Conservation (phyloP, 768 basidiomycete genomes). For the Sistotremastrum suecicum region DNA sequence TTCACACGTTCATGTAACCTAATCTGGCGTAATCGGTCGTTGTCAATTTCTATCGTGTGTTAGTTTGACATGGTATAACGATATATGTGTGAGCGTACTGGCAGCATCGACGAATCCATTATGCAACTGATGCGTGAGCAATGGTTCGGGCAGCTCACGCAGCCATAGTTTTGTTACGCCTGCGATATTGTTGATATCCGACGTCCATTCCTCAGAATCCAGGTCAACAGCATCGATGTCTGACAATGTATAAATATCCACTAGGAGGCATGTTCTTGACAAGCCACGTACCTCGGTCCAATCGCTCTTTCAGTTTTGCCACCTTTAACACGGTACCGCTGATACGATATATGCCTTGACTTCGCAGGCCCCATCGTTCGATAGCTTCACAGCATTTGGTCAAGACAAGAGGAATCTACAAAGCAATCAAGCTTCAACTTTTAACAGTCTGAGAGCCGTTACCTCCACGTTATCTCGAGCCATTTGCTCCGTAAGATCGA, state of each 20-base stretch:
- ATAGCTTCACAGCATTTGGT: slow-evolving; percentile 85
- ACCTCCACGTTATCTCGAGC: slow-evolving; percentile 73
- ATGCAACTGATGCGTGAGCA: slow-evolving; percentile 73
- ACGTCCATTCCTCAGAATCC: slow-evolving; percentile 77
- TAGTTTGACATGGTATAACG: not conserved
- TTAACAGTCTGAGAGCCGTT: too few relatives aligned
- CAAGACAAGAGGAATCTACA: slow-evolving; percentile 56
- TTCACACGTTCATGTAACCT: slow-evolving; percentile 95
- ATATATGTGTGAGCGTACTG: slow-evolving; percentile 38
- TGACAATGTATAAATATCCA: slow-evolving; percentile 11
- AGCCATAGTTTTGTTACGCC: slow-evolving; percentile 93
- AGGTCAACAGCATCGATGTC: slow-evolving; percentile 84
- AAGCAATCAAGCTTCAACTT: too few relatives aligned
- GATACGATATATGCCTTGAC: slow-evolving; percentile 86
- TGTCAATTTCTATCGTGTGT: slow-evolving; percentile 60
- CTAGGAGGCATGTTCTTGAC: not conserved
- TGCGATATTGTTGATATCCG: slow-evolving; percentile 93
- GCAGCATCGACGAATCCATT: slow-evolving; percentile 92
- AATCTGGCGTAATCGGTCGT: slow-evolving; percentile 89
- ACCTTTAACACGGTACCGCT: slow-evolving; percentile 87
- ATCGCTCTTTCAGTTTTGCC: slow-evolving; percentile 58
- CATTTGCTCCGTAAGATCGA: slow-evolving; percentile 91
- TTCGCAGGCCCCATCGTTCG: slow-evolving; percentile 73
- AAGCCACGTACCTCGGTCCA: slow-evolving; percentile 62
- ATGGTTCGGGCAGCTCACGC: slow-evolving; percentile 87